Percentiles rank a stretch among this genome's conserved stretches.
Evolutionary conservation across 345 rosid genomes (phyloP).

Genomic region (Eucalyptus shirleyi): DNA sequence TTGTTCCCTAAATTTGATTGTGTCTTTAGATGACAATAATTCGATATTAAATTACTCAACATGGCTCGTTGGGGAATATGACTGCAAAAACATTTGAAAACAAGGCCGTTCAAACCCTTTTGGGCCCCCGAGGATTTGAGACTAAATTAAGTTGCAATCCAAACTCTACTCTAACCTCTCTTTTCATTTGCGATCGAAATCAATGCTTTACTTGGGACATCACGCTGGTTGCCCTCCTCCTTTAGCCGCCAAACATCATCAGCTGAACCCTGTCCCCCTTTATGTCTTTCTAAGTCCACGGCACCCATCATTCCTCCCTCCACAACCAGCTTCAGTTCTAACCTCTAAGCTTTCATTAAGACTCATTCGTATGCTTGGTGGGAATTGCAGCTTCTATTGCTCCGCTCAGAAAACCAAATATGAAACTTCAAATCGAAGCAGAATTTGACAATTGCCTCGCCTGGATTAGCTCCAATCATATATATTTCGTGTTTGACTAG

Average conservation of each 20-base stretch:
- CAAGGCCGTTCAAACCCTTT: background rate
- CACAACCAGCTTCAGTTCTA: background rate
- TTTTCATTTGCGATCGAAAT: background rate
- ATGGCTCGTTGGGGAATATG: background rate
- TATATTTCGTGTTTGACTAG: background rate
- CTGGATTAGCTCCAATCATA: background rate
- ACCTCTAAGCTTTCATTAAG: background rate
- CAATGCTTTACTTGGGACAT: background rate
- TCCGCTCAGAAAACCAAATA: background rate
- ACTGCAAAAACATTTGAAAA: background rate
- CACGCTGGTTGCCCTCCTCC: background rate
- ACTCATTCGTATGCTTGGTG: background rate
- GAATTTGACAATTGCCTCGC: background rate
- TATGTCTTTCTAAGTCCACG: background rate
- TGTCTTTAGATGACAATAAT: background rate
- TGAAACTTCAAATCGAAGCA: background rate
- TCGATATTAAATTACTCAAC: background rate
- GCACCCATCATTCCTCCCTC: background rate
- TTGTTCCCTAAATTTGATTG: background rate
- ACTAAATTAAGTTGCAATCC: background rate
- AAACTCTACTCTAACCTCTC: background rate
- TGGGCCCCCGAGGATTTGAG: background rate
- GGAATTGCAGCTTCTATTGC: background rate
- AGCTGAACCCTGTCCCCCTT: slow-evolving; percentile 5
- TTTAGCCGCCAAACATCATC: slow-evolving; percentile 5